phyloP scores from a whole-genome alignment of 2,329 filamentous ascomycete genomes.

The Penicillium frequentans region DNA sequence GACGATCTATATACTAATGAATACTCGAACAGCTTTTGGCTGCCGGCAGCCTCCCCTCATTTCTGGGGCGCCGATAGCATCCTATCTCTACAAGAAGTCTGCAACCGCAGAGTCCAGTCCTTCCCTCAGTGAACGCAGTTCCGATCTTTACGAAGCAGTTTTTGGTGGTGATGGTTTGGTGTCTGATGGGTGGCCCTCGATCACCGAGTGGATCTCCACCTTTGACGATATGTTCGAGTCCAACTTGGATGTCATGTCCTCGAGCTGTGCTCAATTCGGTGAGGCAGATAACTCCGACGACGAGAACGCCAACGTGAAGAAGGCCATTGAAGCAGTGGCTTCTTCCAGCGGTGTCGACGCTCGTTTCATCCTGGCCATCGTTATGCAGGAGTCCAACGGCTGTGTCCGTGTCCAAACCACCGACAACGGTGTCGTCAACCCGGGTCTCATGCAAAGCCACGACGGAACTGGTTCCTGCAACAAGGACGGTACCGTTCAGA shows the following conservation, averaged over 20 bases:
- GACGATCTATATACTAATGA: constrained; percentile 1
- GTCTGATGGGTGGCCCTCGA: constrained; percentile 27
- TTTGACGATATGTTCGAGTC: constrained; percentile 25
- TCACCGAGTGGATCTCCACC: constrained; percentile 17
- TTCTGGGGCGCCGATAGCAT: constrained; percentile 26
- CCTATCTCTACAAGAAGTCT: constrained; percentile 21
- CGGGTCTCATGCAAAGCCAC: constrained; percentile 39
- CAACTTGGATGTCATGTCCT: constrained; percentile 11
- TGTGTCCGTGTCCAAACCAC: constrained; percentile 47
- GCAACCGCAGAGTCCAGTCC: constrained; percentile 13
- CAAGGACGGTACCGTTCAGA: constrained; percentile 21
- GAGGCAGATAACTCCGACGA: constrained; percentile 28
- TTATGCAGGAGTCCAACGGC: constrained; percentile 49
- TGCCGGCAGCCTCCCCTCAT: constrained; percentile 33
- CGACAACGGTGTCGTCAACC: constrained; percentile 44
- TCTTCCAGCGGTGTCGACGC: constrained; percentile 33
- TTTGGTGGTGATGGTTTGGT: constrained; percentile 21
- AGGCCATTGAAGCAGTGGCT: constrained; percentile 36
- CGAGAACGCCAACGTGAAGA: constrained; percentile 32
- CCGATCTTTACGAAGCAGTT: constrained; percentile 11
- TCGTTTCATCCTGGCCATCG: constrained; percentile 47
- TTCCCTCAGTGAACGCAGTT: constrained; percentile 19
- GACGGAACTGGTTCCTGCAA: constrained; percentile 37
- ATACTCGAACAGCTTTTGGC: constrained; percentile 20
- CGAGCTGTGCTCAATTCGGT: constrained; percentile 18